Percentiles rank a stretch among this genome's conserved stretches.
phyloP scores from a whole-genome alignment of 495 filamentous ascomycete species.

The Podospora tetraspora region DNA sequence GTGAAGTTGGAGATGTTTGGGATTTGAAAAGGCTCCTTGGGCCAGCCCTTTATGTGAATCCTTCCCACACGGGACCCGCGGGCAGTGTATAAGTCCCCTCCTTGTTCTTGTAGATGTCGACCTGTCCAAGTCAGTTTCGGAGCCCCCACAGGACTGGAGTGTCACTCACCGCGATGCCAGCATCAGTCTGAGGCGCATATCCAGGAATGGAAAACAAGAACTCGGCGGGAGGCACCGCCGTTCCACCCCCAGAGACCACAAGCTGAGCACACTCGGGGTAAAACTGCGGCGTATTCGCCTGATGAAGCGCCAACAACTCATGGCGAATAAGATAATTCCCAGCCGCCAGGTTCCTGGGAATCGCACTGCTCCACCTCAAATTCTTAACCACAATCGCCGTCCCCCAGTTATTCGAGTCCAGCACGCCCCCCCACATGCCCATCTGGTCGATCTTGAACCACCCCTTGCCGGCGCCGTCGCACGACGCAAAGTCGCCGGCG shows the following conservation, averaged over 20 bases:
- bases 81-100: slow-evolving; percentile 46
- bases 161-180: slow-evolving; percentile 41
- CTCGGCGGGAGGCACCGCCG: slow-evolving; percentile 23
- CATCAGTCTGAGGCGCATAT: slow-evolving; percentile 45
- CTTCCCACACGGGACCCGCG: slow-evolving; percentile 48
- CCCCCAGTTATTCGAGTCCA: slow-evolving; percentile 49
- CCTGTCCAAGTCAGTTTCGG: slow-evolving; percentile 19
- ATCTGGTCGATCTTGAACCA: slow-evolving; percentile 52
- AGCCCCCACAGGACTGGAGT: not conserved
- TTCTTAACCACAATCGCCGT: slow-evolving; percentile 43
- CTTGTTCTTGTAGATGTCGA: slow-evolving; percentile 44
- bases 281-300: slow-evolving; percentile 34
- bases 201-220: slow-evolving; percentile 42
- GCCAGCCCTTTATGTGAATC: slow-evolving; percentile 20
- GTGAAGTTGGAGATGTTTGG: not conserved
- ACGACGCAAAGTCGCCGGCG: slow-evolving; percentile 29
- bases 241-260: slow-evolving; percentile 36
- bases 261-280: slow-evolving; percentile 44
- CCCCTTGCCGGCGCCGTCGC: slow-evolving; percentile 31
- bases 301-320: slow-evolving; percentile 39
- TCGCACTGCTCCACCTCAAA: slow-evolving; percentile 43
- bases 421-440: slow-evolving; percentile 32
- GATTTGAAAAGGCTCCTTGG: not conserved
- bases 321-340: slow-evolving; percentile 42
- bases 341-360: slow-evolving; percentile 32